Base-by-base conservation (phyloP, 768 basidiomycete genomes). In the Boletus rubropictus region DNA sequence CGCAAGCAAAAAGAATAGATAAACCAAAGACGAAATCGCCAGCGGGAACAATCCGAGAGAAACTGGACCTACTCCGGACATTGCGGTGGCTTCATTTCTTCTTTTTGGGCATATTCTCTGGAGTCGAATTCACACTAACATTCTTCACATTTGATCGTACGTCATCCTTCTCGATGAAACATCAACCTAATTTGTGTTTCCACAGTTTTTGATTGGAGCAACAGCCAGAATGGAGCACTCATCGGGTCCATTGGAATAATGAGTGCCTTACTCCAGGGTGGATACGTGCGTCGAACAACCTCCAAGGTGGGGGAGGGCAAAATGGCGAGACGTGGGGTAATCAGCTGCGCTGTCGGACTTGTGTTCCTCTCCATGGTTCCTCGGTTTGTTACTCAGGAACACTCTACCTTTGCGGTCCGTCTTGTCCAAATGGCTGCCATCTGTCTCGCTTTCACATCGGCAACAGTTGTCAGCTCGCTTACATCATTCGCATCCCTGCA, bases 41-140 rank as follows among this genome's bases (percentile, higher is more conserved):
- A 32, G 24, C 22, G 24, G 53, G 42, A 55, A 53, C 56, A 21
- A 61, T 66, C 12, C 70, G 78, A 55, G 68, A 78, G 45, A 78
- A 89, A 28, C 67, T 90, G 44, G 51, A 60, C 20, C 61, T 75
- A 21, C 77, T 97, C 42, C 74, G 70, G 54, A 62, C 71, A 8
- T 71, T 94, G 36, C 81, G 84, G 32, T 67, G 70, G 36, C 64
- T 89, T 14, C 94, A 98, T 63, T 86, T 92, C 63, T 65, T 83
- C 38, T 99, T 97, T 72, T 71, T 98, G 50, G 79, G 84, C 43
- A 63, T 95, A 41, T 98, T 99, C 67, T 94, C 94, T 2, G 95
- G 94, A 11, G 80, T 96, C 41, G 95, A 99, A 63, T 97, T 97
- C 67, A 99, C 95, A 0, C 73, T 99, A 18, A 95, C 92, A 0